Conservation (phyloP, 257 asterid genomes). For the Sherardia arvensis region DNA sequence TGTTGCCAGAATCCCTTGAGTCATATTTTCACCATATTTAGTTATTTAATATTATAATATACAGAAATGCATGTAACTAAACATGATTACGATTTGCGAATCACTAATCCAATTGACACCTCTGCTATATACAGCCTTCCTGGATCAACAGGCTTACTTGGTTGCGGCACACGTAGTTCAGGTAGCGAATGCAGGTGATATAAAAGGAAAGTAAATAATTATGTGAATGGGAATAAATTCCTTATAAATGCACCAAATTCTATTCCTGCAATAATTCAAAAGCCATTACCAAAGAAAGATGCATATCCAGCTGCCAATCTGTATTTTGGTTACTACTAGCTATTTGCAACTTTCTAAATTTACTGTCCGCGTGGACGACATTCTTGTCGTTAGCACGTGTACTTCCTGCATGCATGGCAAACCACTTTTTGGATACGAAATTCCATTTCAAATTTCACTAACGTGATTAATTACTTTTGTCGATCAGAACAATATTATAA, state of each 20-base stretch:
- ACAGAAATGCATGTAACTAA: too few relatives aligned
- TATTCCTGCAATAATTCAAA: conserved; percentile 36
- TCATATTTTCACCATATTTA: too few relatives aligned
- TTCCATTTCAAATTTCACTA: neutral
- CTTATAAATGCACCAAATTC: conserved; percentile 38
- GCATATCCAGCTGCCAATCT: conserved; percentile 16
- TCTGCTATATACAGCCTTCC: conserved; percentile 9
- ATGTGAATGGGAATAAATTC: conserved; percentile 35
- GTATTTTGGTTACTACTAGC: neutral
- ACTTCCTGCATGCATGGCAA: neutral
- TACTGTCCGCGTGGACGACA: neutral
- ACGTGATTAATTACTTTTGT: too few relatives aligned
- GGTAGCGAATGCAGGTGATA: conserved; percentile 7
- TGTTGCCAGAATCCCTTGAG: too few relatives aligned
- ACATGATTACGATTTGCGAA: too few relatives aligned
- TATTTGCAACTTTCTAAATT: neutral
- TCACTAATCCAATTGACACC: neutral
- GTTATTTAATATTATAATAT: too few relatives aligned
- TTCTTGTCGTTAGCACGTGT: conserved; percentile 1
- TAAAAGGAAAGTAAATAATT: neutral
- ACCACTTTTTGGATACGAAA: neutral
- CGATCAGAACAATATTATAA: too few relatives aligned
- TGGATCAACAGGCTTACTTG: conserved; percentile 20
- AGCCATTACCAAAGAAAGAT: conserved; percentile 18
- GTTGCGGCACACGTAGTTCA: conserved; percentile 26